phyloP scores from a whole-genome alignment of 169 alveolate genomes.

The Cryptosporidium ryanae region DNA sequence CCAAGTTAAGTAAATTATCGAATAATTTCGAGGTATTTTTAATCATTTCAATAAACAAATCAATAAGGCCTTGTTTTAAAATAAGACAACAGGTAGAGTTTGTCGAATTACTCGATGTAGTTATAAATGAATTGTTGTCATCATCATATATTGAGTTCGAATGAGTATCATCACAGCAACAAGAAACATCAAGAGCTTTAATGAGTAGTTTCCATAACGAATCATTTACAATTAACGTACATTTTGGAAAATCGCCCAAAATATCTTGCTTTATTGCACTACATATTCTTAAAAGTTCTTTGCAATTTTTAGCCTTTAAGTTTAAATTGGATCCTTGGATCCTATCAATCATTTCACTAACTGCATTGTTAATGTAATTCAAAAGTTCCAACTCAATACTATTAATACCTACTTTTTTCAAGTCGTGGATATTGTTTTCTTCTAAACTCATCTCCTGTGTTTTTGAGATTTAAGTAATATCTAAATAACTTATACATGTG shows the following conservation, averaged over 20 bases:
- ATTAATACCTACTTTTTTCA: conserved; percentile 30
- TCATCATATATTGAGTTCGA: neutral
- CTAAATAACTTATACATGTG: neutral
- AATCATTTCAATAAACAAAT: conserved; percentile 24
- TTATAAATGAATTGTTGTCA: neutral
- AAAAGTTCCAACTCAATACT: conserved; percentile 26
- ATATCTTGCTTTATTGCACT: conserved; percentile 60
- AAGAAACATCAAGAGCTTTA: conserved; percentile 27
- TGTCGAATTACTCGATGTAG: neutral
- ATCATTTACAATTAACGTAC: neutral
- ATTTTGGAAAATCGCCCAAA: conserved; percentile 41
- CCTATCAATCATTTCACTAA: conserved; percentile 18
- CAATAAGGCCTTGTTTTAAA: conserved; percentile 19
- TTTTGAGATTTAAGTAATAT: neutral
- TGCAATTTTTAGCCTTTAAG: conserved; percentile 1
- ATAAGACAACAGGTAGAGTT: conserved; percentile 31
- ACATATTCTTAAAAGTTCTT: conserved; percentile 31
- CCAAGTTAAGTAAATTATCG: neutral
- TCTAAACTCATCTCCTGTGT: neutral
- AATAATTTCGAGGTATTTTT: conserved; percentile 1
- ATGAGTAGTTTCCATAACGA: conserved; percentile 48
- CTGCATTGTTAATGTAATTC: conserved; percentile 24
- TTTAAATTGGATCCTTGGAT: conserved; percentile 1
- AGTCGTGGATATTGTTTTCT: conserved; percentile 8
- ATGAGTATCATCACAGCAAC: conserved; percentile 11